Base-by-base conservation (phyloP, 352 stramenopile species). In the Phytopythium helicoides region DNA sequence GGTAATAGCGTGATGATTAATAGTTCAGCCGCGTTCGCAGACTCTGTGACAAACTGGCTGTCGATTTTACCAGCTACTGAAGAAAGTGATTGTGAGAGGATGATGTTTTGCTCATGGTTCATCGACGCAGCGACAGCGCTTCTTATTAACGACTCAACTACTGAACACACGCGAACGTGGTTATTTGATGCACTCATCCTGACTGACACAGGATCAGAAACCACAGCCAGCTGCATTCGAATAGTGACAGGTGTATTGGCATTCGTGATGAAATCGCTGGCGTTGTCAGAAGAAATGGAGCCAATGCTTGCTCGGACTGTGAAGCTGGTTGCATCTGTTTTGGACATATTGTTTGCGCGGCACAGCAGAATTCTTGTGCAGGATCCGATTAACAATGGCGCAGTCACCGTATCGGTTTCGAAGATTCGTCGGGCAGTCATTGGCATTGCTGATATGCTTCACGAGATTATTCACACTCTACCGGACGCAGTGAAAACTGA, bases 131-230 rank as follows among this genome's bases (percentile, higher is more conserved):
- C 19, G 18, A 42, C 56, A 15, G 12, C 22, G 10, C n/a, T 23
- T 2, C 9, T 51, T n/a, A 52, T 11, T 8, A 41, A 26, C 3
- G 8, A 22, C 9, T 36, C 49, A 1, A 49, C 19, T 23, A 33
- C 41, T 25, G 26, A 33, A 18, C 18, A 9, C 25, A 16, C 22
- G 23, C 35, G 81, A 11, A 80, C 62, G 1, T 88, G 78, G 78
- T 35, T 92, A 0, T 88, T 92, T 47, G 78, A 89, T 42, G 23
- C 78, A 4, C 19, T 84, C 5, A 73, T 85, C 16, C 60, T 89
- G 19, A 76, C 54, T 22, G 52, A 73, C 9, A 62, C 59, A 28
- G 65, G 54, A 12, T 22, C 56, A 5, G 31, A 59, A 2, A 57
- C 82, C 0, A 54, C 57, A 3, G 42, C 71, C 16, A 59, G 38